These are phyloP conservation scores for Annulohypoxylon nitens DNA, from an alignment of 495 filamentous ascomycete genomes.

Conservation along the genomic window DNA sequence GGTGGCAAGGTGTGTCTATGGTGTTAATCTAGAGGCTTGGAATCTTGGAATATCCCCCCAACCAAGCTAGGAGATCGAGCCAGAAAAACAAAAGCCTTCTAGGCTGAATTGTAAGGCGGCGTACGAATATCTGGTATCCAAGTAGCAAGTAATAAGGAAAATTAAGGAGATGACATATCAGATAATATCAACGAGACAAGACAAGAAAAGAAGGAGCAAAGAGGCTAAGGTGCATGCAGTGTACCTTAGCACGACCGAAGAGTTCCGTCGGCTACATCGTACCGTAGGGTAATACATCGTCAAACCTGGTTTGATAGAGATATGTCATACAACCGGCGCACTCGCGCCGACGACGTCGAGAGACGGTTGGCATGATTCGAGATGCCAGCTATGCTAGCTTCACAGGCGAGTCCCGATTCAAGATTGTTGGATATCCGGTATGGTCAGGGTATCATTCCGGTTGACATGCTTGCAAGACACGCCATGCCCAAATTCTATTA, in stretches of 20 bases:
- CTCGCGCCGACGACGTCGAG: conserved; percentile 25
- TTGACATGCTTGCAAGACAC: conserved; percentile 40
- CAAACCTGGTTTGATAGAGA: conserved; percentile 38
- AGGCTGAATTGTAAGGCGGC: conserved; percentile 35
- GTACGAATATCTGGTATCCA: conserved; percentile 35
- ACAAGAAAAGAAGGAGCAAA: conserved; percentile 18
- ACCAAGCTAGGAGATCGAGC: conserved; percentile 15
- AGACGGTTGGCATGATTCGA: conserved; percentile 26
- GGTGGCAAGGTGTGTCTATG: conserved; percentile 14
- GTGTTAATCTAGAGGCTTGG: conserved; percentile 34
- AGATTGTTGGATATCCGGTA: conserved; percentile 47
- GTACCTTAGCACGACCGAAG: conserved; percentile 40
- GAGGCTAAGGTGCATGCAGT: conserved; percentile 29
- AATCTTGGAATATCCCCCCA: conserved; percentile 2
- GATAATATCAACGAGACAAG: conserved; percentile 28
- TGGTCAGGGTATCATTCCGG: conserved; percentile 47
- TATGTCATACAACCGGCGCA: conserved; percentile 29
- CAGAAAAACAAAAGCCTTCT: conserved; percentile 18
- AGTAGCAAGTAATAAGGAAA: conserved; percentile 30
- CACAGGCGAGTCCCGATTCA: conserved; percentile 45
- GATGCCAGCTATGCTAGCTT: conserved; percentile 25
- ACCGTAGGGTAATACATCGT: conserved; percentile 28
- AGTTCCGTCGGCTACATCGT: conserved; percentile 37
- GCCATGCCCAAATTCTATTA: conserved; percentile 40
- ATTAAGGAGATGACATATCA: conserved; percentile 21